Conservation (phyloP, 208 protist genomes). For the Leishmania lainsoni region DNA sequence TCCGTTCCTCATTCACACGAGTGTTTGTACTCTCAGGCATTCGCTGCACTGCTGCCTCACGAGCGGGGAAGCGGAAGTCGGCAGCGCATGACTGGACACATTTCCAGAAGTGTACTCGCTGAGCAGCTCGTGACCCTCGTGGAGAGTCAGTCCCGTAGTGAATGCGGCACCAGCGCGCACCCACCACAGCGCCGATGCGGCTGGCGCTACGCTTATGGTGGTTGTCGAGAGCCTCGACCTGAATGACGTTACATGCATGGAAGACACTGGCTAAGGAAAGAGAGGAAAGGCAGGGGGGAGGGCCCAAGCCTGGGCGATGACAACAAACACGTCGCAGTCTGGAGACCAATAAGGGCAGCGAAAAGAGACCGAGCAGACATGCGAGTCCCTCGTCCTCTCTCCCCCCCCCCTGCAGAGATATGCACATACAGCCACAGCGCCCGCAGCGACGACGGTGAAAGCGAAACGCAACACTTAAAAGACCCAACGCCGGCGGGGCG, state of each 20-base stretch:
- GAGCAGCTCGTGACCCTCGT: not conserved
- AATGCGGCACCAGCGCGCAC: not conserved
- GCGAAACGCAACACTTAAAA: too few species aligned
- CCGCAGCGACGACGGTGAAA: not conserved
- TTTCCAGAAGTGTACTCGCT: not conserved
- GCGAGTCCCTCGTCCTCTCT: not conserved
- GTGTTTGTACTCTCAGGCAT: not conserved
- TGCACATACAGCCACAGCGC: not conserved
- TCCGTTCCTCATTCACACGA: not conserved
- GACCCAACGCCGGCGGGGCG: too few species aligned
- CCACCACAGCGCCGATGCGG: not conserved
- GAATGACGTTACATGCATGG: not conserved
- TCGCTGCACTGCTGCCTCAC: not conserved
- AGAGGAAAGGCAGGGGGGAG: not conserved
- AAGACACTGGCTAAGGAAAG: not conserved
- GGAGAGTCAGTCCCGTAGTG: not conserved
- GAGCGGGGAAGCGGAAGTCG: not conserved
- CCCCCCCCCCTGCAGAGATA: not conserved
- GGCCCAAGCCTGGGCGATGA: not conserved
- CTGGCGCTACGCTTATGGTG: not conserved
- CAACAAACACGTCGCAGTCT: too few species aligned
- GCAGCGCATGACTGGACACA: not conserved
- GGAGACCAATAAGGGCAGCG: not conserved
- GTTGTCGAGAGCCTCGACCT: too few species aligned
- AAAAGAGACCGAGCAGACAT: not conserved